Evolutionary conservation across 495 filamentous ascomycete genomes (phyloP), one percentile per base, ranked within the genome.

Genomic region (Aspergillus ostianus): DNA sequence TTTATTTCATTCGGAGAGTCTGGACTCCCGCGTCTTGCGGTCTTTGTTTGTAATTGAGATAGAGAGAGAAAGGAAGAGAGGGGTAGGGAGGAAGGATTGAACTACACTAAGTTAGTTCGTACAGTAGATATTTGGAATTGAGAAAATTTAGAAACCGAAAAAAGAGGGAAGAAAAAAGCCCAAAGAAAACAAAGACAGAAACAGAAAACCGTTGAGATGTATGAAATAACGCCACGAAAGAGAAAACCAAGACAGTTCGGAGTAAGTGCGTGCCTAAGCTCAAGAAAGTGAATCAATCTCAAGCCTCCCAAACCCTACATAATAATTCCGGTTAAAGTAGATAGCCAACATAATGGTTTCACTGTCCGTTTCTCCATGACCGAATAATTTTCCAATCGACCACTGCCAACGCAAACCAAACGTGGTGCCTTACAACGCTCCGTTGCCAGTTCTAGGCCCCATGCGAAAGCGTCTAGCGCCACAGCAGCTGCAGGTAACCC

Each of bases 381-480:
- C n/a, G 10, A 10, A 4, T 26, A 26, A 4, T 26, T 26, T 32
- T 10, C 29, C 8, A 4, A 2, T 32, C 41, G 17, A 44, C 52
- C 41, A 21, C 51, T 61, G 63, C 63, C 63, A 62, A 51, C 64
- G 48, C 59, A 66, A 45, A 29, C 32, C 41, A 45, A 30, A 66
- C 64, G 64, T 66, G 64, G 64, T 66, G 18, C 60, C 64, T 36
- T 63, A 66, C 60, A 61, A 63, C 32, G 18, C 32, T 54, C 19
- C 20, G 32, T 5, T 13, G 10, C 45, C 41, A 45, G 36, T 15
- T 23, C 45, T 54, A 23, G 27, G 18, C 18, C 30, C 32, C n/a
- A 45, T 54, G 52, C 52, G 20, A 44, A 32, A 21, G 18, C 4
- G 9, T 54, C 45, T 54, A 54, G 52, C 36, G 52, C 52, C 41